These are phyloP conservation scores for Cubamyces sp. DNA, from an alignment of 768 basidiomycete species.

Conservation along the genomic window DNA sequence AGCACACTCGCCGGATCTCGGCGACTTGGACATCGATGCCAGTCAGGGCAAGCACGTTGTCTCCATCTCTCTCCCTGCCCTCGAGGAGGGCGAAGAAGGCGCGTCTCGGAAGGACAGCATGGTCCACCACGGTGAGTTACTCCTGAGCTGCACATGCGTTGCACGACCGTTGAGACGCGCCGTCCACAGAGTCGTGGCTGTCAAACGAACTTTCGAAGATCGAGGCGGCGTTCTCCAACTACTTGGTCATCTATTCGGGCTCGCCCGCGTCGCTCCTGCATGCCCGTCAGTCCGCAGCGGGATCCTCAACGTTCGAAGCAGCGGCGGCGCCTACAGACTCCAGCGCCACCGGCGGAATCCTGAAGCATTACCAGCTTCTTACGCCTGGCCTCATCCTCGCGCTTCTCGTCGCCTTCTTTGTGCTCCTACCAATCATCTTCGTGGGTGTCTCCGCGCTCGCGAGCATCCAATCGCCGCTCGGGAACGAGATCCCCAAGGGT, in stretches of 20 bases:
- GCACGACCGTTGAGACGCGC: not conserved
- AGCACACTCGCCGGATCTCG: slow-evolving; percentile 26
- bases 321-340: slow-evolving; percentile 35
- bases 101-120: slow-evolving; percentile 51
- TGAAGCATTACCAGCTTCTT: slow-evolving; percentile 76
- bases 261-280: slow-evolving; percentile 43
- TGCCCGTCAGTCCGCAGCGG: slow-evolving; percentile 43
- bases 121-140: slow-evolving; percentile 53
- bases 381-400: slow-evolving; percentile 73
- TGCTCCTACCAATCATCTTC: slow-evolving; percentile 68
- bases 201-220: slow-evolving; percentile 52
- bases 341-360: slow-evolving; percentile 58
- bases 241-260: slow-evolving; percentile 71
- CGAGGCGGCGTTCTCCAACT: slow-evolving; percentile 53
- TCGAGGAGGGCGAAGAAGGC: slow-evolving; percentile 43
- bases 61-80: slow-evolving; percentile 54
- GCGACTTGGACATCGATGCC: slow-evolving; percentile 35
- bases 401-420: slow-evolving; percentile 66
- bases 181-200: slow-evolving; percentile 26
- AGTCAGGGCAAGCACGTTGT: slow-evolving; percentile 65
- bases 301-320: slow-evolving; percentile 18
- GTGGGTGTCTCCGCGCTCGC: slow-evolving; percentile 68
- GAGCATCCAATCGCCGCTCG: slow-evolving; percentile 72
- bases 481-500: slow-evolving; percentile 65
- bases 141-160: not conserved